A percentile compares a stretch with the other conserved stretches of the same genome.
Evolutionary conservation across 305 asterid species (phyloP).

Genomic region (Solanum aculeatissimum): DNA sequence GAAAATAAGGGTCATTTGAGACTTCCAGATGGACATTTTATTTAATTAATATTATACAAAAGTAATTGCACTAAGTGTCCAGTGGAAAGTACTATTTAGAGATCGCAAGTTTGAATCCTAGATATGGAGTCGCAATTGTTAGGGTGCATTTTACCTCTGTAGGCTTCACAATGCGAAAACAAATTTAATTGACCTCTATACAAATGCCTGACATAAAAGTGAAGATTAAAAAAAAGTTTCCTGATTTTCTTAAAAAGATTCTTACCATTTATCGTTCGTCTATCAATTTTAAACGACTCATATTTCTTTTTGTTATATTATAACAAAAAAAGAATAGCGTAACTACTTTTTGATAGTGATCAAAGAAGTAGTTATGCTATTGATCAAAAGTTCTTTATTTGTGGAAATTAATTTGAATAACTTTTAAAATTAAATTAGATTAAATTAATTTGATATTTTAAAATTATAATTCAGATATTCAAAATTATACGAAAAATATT

Average conservation of each 20-base stretch:
- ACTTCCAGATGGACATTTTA: neutral
- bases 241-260: neutral
- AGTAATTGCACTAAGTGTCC: neutral
- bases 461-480: no score
- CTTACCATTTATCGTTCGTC: neutral
- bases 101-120: rapidly evolving
- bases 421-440: no score
- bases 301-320: neutral
- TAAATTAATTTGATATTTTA: no score
- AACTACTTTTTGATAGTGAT: neutral
- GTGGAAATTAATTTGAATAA: no score
- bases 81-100: no score
- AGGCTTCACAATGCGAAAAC: rapidly evolving
- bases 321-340: neutral
- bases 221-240: neutral
- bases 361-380: no score
- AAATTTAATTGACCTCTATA: neutral
- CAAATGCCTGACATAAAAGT: neutral
- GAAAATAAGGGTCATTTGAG: neutral
- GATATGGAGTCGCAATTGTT: neutral
- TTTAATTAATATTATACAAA: neutral
- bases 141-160: neutral
- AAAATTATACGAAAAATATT: no score
- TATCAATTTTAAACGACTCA: neutral
- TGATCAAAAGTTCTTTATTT: no score